Conservation (phyloP, 306 rosid species). For the cucumber (Cucumis sativus) region Cucumber_9930_V3 NC_026657.2:39762001-39762500, state of each 20-base stretch:
- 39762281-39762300: background rate
- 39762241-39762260: background rate
- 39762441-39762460: background rate
- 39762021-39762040: conserved; percentile 31
- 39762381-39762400: conserved; percentile 11
- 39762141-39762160: background rate
- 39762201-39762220: background rate
- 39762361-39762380: background rate
- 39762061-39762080: background rate
- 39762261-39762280: no score
- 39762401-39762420: conserved; percentile 41
- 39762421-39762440: conserved; percentile 1
- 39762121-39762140: background rate
- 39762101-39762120: conserved; percentile 28
- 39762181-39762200: background rate
- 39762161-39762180: background rate
- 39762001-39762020: conserved; percentile 11
- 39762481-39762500: conserved; percentile 53
- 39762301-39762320: background rate
- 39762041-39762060: conserved; percentile 25
- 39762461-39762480: background rate
- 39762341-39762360: background rate
- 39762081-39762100: conserved; percentile 18
- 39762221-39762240: background rate
- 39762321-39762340: background rate